phyloP scores from a whole-genome alignment of 2,329 filamentous ascomycete species.

The Fusarium chlamydosporum region DNA sequence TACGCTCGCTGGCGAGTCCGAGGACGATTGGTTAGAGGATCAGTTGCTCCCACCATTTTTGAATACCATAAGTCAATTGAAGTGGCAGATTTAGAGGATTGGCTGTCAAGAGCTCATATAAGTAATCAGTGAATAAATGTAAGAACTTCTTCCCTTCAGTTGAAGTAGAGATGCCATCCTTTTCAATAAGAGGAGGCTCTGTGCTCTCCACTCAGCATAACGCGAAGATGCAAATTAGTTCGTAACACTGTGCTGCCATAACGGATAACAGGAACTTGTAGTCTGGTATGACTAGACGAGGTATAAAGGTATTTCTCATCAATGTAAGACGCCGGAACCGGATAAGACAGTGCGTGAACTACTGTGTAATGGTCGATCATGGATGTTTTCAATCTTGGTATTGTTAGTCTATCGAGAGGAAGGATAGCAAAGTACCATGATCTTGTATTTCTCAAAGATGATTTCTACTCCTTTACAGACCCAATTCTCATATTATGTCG shows the following conservation, averaged over 20 bases:
- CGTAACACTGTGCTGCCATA: conserved; percentile 49
- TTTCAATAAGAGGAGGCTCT: conserved; percentile 35
- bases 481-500: too few species aligned
- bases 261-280: conserved; percentile 50
- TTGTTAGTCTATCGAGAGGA: conserved; percentile 4
- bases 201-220: conserved; percentile 51
- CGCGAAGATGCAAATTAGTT: conserved; percentile 42
- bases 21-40: conserved; percentile 41
- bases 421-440: background rate
- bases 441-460: background rate
- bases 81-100: too few species aligned
- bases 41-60: conserved; percentile 25
- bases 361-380: conserved; percentile 37
- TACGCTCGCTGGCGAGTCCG: conserved; percentile 58
- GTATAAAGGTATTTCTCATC: conserved; percentile 36
- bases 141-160: background rate
- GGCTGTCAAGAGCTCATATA: background rate
- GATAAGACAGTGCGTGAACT: conserved; percentile 13
- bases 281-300: fast-evolving
- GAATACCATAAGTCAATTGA: background rate
- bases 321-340: background rate
- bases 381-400: conserved; percentile 26
- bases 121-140: background rate
- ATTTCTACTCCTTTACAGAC: background rate
- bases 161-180: conserved; percentile 17